Evolutionary conservation across 2,329 filamentous ascomycete species (phyloP).

Genomic region (Madurella fahalii): DNA sequence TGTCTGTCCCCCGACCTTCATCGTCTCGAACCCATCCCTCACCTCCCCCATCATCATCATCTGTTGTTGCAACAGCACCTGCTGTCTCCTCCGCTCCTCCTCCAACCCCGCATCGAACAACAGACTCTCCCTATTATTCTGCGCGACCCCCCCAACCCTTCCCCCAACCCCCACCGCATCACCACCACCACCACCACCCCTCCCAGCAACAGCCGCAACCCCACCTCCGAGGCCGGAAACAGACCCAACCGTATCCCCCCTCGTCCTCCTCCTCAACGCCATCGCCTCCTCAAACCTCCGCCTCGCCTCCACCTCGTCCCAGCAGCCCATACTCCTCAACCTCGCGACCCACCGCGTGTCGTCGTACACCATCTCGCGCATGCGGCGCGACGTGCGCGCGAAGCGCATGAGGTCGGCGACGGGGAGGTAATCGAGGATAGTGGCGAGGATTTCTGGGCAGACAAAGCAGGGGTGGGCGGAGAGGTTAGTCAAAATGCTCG

Average conservation of each 20-base stretch:
- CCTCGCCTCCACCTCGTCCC: conserved; percentile 85
- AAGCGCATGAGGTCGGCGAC: conserved; percentile 80
- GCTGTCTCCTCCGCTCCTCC: conserved; percentile 50
- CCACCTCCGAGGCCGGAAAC: background rate
- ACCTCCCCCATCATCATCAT: conserved; percentile 20
- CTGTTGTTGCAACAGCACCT: conserved; percentile 25
- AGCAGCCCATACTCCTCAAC: conserved; percentile 81
- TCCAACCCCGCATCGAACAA: conserved; percentile 71
- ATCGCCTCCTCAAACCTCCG: conserved; percentile 72
- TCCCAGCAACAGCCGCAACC: conserved; percentile 23
- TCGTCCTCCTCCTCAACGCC: conserved; percentile 5
- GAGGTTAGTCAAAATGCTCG: background rate
- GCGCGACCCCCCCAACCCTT: background rate
- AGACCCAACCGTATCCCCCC: background rate
- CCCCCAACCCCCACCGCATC: conserved; percentile 6
- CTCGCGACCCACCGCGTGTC: conserved; percentile 91
- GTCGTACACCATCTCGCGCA: conserved; percentile 98
- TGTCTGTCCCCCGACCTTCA: conserved; percentile 48
- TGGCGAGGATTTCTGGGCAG: conserved; percentile 71
- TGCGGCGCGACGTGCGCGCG: conserved; percentile 75
- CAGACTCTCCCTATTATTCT: conserved; percentile 28
- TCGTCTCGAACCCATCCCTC: conserved; percentile 74
- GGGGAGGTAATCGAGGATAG: conserved; percentile 84
- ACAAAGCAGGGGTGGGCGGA: background rate
- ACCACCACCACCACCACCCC: conserved; percentile 17